Evolutionary conservation across 345 rosid genomes (phyloP).

Genomic region (Nephelium lappaceum): DNA sequence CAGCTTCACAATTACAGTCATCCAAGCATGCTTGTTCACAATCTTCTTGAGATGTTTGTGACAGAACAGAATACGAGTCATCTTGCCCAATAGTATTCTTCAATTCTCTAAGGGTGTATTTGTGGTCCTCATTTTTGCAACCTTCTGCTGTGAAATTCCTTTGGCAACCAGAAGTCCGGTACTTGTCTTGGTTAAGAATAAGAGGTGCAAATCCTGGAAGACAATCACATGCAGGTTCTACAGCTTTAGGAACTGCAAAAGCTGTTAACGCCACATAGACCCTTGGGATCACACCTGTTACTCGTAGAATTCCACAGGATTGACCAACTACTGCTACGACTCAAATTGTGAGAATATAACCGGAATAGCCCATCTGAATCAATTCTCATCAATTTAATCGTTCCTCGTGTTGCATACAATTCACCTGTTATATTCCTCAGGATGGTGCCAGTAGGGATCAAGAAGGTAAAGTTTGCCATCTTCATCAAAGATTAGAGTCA

Average conservation of each 20-base stretch:
- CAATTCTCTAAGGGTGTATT: slow-evolving; percentile 13
- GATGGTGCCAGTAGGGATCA: no score
- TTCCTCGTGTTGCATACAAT: no score
- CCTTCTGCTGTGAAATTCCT: slow-evolving; percentile 16
- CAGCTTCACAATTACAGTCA: slow-evolving; percentile 39
- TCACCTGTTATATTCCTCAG: no score
- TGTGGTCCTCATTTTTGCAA: no score
- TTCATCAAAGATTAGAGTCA: no score
- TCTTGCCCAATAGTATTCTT: slow-evolving; percentile 18
- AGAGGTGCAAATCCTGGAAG: slow-evolving; percentile 35
- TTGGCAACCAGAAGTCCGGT: slow-evolving; percentile 28
- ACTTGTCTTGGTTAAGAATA: slow-evolving; percentile 1
- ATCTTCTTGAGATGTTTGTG: not conserved
- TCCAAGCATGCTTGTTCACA: slow-evolving; percentile 26
- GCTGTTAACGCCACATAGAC: slow-evolving; percentile 31
- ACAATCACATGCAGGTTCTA: slow-evolving; percentile 1
- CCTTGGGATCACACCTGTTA: slow-evolving; percentile 21
- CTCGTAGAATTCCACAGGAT: not conserved
- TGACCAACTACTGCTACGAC: not conserved
- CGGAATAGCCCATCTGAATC: slow-evolving; percentile 9
- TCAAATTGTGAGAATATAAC: not conserved
- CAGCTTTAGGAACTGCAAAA: slow-evolving; percentile 21
- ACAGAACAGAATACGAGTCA: not conserved
- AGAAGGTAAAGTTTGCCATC: no score
- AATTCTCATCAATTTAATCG: not conserved